Evolutionary conservation across 805 yeast genomes (phyloP).

Genomic region (Aciculoconidium aculeatum): DNA sequence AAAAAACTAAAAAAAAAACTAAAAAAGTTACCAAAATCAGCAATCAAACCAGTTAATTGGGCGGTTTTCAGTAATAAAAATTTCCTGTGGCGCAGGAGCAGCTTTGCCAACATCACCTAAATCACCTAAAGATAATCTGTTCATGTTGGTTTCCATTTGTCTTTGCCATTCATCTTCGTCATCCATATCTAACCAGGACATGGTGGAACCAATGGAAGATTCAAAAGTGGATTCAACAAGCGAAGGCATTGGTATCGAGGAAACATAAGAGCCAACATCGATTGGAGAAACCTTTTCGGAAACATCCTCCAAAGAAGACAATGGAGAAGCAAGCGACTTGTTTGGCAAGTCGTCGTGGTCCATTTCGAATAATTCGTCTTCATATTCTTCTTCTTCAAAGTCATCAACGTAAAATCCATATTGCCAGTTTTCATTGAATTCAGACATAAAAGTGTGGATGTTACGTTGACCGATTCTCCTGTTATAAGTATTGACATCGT

Average conservation of each 20-base stretch:
- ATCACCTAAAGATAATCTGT: conserved; percentile 4
- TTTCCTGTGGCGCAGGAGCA: no score
- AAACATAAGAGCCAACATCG: no score
- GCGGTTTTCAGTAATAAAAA: no score
- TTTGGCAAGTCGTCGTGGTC: conserved; percentile 24
- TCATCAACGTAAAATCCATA: conserved; percentile 45
- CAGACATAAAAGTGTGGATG: conserved; percentile 24
- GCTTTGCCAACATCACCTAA: no score
- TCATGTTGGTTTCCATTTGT: conserved; percentile 5
- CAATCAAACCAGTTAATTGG: conserved; percentile 9
- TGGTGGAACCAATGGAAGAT: conserved; percentile 22
- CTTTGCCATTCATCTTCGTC: conserved; percentile 19
- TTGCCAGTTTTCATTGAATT: conserved; percentile 23
- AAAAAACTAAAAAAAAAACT: no score
- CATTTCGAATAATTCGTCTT: conserved; percentile 29
- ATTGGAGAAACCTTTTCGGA: conserved; percentile 1
- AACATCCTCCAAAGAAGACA: conserved; percentile 1
- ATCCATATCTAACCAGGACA: conserved; percentile 31
- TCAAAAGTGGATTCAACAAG: conserved; percentile 20
- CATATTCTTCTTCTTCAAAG: conserved; percentile 20
- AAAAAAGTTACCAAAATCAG: conserved; percentile 3
- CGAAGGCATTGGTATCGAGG: conserved; percentile 24
- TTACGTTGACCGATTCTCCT: no score
- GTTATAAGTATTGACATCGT: no score
- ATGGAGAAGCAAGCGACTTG: conserved; percentile 3